Evolutionary conservation across 2,329 filamentous ascomycete genomes (phyloP).

Genomic region (Aureobasidium leucospermi): DNA sequence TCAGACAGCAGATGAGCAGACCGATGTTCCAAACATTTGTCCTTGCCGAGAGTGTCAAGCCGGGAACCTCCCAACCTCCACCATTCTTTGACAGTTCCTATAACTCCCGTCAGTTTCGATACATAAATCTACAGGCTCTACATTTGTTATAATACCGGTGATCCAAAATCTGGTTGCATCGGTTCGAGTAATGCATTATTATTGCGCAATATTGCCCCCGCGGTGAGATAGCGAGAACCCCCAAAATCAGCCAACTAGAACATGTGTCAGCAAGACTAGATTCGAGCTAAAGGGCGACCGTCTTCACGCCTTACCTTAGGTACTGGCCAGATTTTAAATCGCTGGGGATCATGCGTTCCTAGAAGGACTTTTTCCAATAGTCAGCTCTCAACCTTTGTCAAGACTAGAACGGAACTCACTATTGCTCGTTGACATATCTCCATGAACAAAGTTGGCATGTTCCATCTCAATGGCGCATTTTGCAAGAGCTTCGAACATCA

Average conservation of each 20-base stretch:
- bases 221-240: neutral
- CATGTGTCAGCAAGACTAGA: neutral
- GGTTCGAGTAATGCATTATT: neutral
- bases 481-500: conserved; percentile 2
- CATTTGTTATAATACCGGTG: neutral
- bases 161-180: neutral
- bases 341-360: neutral
- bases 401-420: neutral
- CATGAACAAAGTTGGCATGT: neutral
- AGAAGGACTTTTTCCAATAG: neutral
- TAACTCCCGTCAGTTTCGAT: neutral
- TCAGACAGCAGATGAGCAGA: neutral
- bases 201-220: neutral
- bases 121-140: neutral
- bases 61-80: neutral
- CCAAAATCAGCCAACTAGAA: neutral
- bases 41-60: neutral
- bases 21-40: conserved; percentile 2
- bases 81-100: neutral
- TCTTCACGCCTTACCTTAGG: neutral
- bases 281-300: too few species aligned
- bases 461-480: neutral
- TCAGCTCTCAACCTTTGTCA: neutral
- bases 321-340: neutral
- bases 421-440: neutral